Conservation (phyloP, 2,329 filamentous ascomycete species). For the Podosphaera leucotricha region DNA sequence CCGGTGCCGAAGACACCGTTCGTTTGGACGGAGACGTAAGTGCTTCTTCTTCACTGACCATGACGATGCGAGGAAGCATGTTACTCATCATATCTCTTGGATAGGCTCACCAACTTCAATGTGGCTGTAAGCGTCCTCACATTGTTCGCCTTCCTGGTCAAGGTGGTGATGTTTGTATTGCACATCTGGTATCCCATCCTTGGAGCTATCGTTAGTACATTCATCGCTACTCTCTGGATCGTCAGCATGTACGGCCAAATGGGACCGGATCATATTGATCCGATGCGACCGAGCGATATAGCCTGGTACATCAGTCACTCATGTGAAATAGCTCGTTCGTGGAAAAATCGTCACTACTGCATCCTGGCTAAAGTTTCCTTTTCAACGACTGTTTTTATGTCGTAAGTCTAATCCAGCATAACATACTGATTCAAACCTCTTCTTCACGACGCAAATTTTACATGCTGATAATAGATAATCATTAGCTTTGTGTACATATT, state of each 20-base stretch:
- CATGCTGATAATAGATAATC: too few relatives aligned
- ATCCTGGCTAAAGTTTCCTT: too few relatives aligned
- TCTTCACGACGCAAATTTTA: too few relatives aligned
- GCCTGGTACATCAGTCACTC: constrained; percentile 56
- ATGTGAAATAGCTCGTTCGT: constrained; percentile 20
- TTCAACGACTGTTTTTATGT: too few relatives aligned
- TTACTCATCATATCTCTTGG: constrained; percentile 4
- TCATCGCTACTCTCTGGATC: constrained; percentile 36
- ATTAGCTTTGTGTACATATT: too few relatives aligned
- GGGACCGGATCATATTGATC: constrained; percentile 48
- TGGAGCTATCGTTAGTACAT: constrained; percentile 30
- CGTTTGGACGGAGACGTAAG: constrained; percentile 52
- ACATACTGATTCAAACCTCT: too few relatives aligned
- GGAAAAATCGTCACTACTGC: too few relatives aligned
- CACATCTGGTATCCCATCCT: constrained; percentile 46
- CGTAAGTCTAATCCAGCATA: too few relatives aligned
- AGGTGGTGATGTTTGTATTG: constrained; percentile 46
- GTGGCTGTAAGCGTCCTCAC: constrained; percentile 53
- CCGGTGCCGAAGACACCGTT: constrained; percentile 38
- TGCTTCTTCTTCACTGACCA: constrained; percentile 8
- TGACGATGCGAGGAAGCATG: neutral
- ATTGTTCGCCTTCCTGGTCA: constrained; percentile 52
- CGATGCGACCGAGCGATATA: constrained; percentile 32
- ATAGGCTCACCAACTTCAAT: constrained; percentile 51
- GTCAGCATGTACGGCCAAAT: constrained; percentile 48